Conservation (phyloP, 2,329 filamentous ascomycete species). For the Rhinocladiella similis region DNA sequence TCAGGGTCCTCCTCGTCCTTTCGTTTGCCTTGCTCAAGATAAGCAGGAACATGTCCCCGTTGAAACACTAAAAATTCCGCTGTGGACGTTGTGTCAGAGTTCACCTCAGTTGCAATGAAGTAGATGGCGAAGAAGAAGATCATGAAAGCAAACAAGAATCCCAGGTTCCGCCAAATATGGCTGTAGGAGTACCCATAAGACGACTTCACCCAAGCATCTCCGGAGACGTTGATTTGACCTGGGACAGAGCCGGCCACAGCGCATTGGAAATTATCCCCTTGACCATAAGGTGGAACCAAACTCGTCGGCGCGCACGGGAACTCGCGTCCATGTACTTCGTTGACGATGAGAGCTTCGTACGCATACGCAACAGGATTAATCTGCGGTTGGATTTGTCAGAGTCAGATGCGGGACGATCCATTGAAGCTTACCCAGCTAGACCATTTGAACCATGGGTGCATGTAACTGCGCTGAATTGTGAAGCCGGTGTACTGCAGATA, state of each 20-base stretch:
- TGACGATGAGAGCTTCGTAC: conserved; percentile 41
- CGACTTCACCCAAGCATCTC: conserved; percentile 60
- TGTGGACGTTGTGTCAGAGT: conserved; percentile 68
- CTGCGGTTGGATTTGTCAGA: conserved; percentile 10
- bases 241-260: conserved; percentile 56
- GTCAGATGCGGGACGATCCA: conserved; percentile 32
- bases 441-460: conserved; percentile 55
- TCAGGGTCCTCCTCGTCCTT: conserved; percentile 21
- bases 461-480: conserved; percentile 47
- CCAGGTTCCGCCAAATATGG: conserved; percentile 69
- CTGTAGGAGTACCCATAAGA: conserved; percentile 58
- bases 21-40: conserved; percentile 28
- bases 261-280: conserved; percentile 67
- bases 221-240: conserved; percentile 57
- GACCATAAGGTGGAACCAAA: conserved; percentile 69
- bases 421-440: conserved; percentile 33
- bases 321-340: conserved; percentile 39
- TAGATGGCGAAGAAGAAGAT: conserved; percentile 64
- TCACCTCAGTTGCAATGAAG: conserved; percentile 63
- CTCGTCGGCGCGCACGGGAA: conserved; percentile 23
- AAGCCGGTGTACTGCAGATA: conserved; percentile 40
- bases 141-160: conserved; percentile 67
- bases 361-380: conserved; percentile 42
- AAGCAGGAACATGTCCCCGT: conserved; percentile 62
- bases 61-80: conserved; percentile 76